Conservation (phyloP, 1,284 basidiomycete species). For the Ganoderma multipileum region DNA sequence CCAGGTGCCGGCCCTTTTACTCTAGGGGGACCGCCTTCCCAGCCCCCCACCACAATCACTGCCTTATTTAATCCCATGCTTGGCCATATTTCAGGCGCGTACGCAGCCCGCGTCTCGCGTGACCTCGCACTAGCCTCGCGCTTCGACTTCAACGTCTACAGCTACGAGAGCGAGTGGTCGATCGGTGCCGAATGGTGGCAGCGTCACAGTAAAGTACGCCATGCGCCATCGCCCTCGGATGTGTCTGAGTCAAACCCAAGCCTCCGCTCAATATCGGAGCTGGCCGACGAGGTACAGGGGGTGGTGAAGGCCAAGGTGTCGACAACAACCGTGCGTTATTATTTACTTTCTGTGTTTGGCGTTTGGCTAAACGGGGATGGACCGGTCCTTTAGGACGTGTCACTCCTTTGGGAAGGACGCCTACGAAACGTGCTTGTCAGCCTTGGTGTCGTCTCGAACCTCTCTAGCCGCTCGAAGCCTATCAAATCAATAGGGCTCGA, state of each 20-base stretch:
- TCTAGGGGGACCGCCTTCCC: slow-evolving; percentile 49
- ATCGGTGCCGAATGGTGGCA: slow-evolving; percentile 97
- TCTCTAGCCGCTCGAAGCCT: slow-evolving; percentile 83
- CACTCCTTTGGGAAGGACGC: slow-evolving; percentile 95
- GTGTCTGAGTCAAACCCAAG: slow-evolving; percentile 15
- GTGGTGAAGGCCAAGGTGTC: slow-evolving; percentile 91
- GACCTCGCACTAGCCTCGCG: slow-evolving; percentile 91
- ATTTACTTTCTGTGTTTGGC: neutral
- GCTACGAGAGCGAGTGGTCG: slow-evolving; percentile 95
- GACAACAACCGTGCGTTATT: slow-evolving; percentile 77
- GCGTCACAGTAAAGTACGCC: slow-evolving; percentile 50
- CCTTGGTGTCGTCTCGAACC: slow-evolving; percentile 87
- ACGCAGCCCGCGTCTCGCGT: slow-evolving; percentile 86
- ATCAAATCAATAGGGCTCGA: slow-evolving; percentile 90
- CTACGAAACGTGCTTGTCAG: slow-evolving; percentile 89
- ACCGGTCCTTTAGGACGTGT: slow-evolving; percentile 72
- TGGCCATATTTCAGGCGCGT: slow-evolving; percentile 91
- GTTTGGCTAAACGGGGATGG: slow-evolving; percentile 3
- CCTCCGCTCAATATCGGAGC: slow-evolving; percentile 28
- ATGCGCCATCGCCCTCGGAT: slow-evolving; percentile 14
- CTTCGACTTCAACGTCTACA: slow-evolving; percentile 97
- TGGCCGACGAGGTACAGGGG: slow-evolving; percentile 65
- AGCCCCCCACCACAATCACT: slow-evolving; percentile 93
- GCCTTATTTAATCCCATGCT: slow-evolving; percentile 97
- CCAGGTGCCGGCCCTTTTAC: slow-evolving; percentile 44